Conservation (phyloP, 2,329 filamentous ascomycete species). For the Aspergillus ibericus region DNA sequence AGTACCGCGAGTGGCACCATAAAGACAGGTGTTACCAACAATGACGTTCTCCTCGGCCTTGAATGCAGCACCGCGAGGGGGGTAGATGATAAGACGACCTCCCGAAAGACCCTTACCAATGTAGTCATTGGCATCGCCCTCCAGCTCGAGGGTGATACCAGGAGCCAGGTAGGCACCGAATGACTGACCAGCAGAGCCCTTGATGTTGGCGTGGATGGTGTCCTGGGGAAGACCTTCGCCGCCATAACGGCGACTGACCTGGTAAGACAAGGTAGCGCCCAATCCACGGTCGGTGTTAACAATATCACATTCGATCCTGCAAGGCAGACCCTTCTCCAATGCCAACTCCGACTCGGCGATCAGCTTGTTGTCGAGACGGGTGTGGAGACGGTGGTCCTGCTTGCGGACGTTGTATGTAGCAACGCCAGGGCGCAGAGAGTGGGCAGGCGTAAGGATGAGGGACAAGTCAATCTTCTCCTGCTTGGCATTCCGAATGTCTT, state of each 20-base stretch:
- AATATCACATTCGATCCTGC: slow-evolving; percentile 90
- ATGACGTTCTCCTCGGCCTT: slow-evolving; percentile 96
- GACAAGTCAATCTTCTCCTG: slow-evolving; percentile 91
- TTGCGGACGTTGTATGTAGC: slow-evolving; percentile 97
- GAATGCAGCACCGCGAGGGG: slow-evolving; percentile 84
- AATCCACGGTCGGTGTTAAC: slow-evolving; percentile 95
- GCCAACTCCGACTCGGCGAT: slow-evolving; percentile 94
- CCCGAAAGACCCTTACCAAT: slow-evolving; percentile 95
- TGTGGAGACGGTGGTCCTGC: slow-evolving; percentile 91
- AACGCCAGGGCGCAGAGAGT: slow-evolving; percentile 89
- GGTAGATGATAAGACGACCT: slow-evolving; percentile 89
- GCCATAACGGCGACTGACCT: slow-evolving; percentile 89
- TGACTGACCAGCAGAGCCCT: slow-evolving; percentile 93
- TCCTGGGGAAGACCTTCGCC: slow-evolving; percentile 86
- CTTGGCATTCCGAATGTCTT: slow-evolving; percentile 84
- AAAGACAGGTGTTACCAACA: slow-evolving; percentile 91
- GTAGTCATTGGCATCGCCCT: slow-evolving; percentile 95
- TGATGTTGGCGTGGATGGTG: slow-evolving; percentile 94
- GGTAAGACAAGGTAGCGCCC: slow-evolving; percentile 91
- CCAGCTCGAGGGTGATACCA: slow-evolving; percentile 89
- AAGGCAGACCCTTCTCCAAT: slow-evolving; percentile 89
- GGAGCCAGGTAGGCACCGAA: slow-evolving; percentile 93
- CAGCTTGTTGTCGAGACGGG: slow-evolving; percentile 93
- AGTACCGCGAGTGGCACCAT: slow-evolving; percentile 85
- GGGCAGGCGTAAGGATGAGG: slow-evolving; percentile 90